Evolutionary conservation across 2,329 filamentous ascomycete species (phyloP), one percentile per base, ranked within the genome.

Genomic region (Aspergillus sp.): DNA sequence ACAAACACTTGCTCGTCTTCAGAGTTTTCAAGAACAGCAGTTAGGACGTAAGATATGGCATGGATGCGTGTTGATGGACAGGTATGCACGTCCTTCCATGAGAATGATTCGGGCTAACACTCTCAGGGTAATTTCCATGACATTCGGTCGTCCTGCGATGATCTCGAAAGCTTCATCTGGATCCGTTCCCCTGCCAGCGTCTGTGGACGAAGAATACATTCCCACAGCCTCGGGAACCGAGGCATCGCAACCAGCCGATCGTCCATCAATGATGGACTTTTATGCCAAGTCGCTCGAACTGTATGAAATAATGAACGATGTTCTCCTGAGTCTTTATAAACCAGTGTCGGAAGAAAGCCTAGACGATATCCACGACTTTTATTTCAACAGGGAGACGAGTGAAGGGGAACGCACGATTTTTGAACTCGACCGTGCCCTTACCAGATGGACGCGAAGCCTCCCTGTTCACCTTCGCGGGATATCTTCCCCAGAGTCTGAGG

Each of bases 1-100:
- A 0, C 66, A 73, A 33, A 70, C 69, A 1, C 59, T 59, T 42
- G 50, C 53, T 13, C 48, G 49, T 11, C 44, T 61, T 8, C 39
- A 42, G 4, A 58, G 47, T 19, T 53, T 54, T 3, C 54, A 56
- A 33, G 59, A 64, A 8, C 54, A 58, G 29, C 60, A 65, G 39
- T 37, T 63, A 27, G 58, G 56, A 1, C 53, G 60, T 3, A 61
- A 61, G 27, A 50, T 66, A 10, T 67, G 64, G 61, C 61, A 67
- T 42, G 63, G 61, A 0, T 67, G 65, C 46, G 57, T 67, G 7
- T 47, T 66, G 3, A 65, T 67, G 60, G 64, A 67, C 36, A 51
- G 62, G 62, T 64, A 53, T 34, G 53, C 43, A 26, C 31, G 12
- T 5, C 27, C 13, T 6, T 6, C 30, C 31, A n/a, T 19, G 9